phyloP scores from a whole-genome alignment of 305 asterid species.

The Fraxinus baroniana region DNA sequence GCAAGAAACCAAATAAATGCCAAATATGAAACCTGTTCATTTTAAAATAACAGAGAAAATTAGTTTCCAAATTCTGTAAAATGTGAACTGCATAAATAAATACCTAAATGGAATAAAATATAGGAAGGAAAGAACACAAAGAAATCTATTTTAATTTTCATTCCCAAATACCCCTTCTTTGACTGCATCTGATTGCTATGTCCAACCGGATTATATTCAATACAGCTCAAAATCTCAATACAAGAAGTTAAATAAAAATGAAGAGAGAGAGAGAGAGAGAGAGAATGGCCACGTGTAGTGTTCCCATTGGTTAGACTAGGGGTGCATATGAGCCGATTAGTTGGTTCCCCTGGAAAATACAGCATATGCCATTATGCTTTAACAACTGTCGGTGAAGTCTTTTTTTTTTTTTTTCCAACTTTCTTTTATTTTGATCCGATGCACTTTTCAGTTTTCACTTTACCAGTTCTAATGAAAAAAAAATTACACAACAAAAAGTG shows the following conservation, averaged over 20 bases:
- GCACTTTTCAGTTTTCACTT: not conserved
- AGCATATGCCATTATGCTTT: constrained; percentile 19
- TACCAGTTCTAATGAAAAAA: not conserved
- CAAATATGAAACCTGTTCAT: not conserved
- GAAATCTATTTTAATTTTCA: not conserved
- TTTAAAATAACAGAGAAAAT: not conserved
- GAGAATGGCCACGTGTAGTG: not conserved
- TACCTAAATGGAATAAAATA: no score
- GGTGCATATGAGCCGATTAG: not conserved
- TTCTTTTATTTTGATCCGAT: not conserved
- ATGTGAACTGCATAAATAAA: not conserved
- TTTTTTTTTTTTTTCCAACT: not conserved
- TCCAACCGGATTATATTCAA: not conserved
- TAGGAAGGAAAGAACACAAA: not conserved
- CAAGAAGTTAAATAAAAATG: not conserved
- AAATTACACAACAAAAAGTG: not conserved
- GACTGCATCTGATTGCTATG: not conserved
- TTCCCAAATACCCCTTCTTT: not conserved
- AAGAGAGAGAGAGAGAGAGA: no score
- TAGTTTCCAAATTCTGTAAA: no score
- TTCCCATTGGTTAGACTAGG: not conserved
- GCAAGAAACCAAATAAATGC: no score
- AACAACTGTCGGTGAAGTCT: constrained; percentile 13
- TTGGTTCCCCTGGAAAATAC: not conserved
- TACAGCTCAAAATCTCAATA: not conserved